Evolutionary conservation across 805 yeast genomes (phyloP).

Genomic region (Kodamaea kaohsiungensis): DNA sequence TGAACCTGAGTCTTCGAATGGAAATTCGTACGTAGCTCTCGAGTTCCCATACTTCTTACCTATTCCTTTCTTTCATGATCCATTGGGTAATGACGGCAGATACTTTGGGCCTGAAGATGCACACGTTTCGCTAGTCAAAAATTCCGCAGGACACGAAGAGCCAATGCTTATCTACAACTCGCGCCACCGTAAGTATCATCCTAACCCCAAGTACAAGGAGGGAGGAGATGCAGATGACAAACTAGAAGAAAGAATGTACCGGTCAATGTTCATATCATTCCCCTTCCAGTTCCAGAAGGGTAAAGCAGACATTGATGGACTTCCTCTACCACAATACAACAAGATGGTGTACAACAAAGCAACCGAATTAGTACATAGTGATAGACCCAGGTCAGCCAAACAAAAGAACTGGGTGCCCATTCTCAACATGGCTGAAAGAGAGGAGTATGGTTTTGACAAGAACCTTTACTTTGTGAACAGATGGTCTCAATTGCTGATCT

Average conservation of each 20-base stretch:
- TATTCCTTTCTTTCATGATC: constrained; percentile 30
- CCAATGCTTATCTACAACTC: constrained; percentile 49
- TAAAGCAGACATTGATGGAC: constrained; percentile 26
- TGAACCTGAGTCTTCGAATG: neutral
- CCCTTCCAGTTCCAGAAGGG: constrained; percentile 37
- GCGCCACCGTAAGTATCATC: constrained; percentile 18
- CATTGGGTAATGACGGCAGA: constrained; percentile 19
- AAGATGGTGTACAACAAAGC: constrained; percentile 22
- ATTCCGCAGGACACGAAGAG: constrained; percentile 39
- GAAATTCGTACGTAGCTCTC: constrained; percentile 5
- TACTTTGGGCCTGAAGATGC: constrained; percentile 55
- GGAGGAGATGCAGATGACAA: constrained; percentile 1
- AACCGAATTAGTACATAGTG: constrained; percentile 20
- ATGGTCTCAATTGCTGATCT: constrained; percentile 30
- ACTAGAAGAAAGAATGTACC: constrained; percentile 9
- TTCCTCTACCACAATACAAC: constrained; percentile 10
- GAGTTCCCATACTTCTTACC: constrained; percentile 30
- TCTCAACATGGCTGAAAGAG: constrained; percentile 25
- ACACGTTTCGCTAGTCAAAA: constrained; percentile 36
- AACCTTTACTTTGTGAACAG: constrained; percentile 32
- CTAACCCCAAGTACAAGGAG: constrained; percentile 6
- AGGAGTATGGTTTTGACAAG: constrained; percentile 25
- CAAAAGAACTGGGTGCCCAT: constrained; percentile 47
- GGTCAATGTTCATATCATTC: constrained; percentile 34
- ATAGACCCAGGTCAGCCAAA: constrained; percentile 9